These are phyloP conservation scores for Ophiosphaerella korrae DNA, from an alignment of 2,329 filamentous ascomycete species.

Conservation along the genomic window DNA sequence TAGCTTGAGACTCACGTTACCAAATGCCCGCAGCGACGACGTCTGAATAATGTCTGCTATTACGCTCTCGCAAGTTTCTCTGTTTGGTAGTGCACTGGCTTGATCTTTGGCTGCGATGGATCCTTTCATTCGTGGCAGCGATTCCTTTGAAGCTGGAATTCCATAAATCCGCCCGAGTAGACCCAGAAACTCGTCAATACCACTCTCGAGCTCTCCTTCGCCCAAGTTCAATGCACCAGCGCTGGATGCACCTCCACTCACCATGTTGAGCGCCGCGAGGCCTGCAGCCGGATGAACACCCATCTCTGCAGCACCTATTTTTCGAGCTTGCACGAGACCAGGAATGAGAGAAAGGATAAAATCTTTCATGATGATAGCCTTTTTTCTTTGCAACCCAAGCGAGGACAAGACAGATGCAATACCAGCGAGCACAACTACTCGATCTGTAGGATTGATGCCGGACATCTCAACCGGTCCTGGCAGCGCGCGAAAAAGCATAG, in stretches of 20 bases:
- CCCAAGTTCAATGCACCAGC: conserved; percentile 70
- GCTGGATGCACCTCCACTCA: conserved; percentile 65
- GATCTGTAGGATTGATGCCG: conserved; percentile 73
- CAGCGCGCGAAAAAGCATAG: conserved; percentile 44
- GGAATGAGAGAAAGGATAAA: conserved; percentile 81
- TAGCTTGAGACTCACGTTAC: conserved; percentile 79
- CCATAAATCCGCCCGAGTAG: conserved; percentile 51
- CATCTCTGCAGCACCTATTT: conserved; percentile 91
- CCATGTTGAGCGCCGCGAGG: conserved; percentile 69
- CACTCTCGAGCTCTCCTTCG: conserved; percentile 45
- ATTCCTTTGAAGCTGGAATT: conserved; percentile 40
- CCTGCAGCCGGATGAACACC: conserved; percentile 94
- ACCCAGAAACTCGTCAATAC: conserved; percentile 49
- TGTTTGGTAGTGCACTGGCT: not conserved
- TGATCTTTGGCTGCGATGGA: not conserved
- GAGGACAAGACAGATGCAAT: conserved; percentile 84
- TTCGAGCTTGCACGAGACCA: conserved; percentile 86
- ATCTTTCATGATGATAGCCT: conserved; percentile 86
- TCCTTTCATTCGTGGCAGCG: conserved; percentile 2
- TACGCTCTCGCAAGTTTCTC: conserved; percentile 45
- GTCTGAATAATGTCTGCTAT: conserved; percentile 64
- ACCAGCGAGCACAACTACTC: conserved; percentile 79
- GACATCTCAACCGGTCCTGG: conserved; percentile 63
- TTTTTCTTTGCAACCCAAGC: conserved; percentile 83
- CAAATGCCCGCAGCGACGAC: conserved; percentile 63